Percentiles rank a stretch among this genome's conserved stretches.
These are phyloP conservation scores for Coniochaeta hoffmannii DNA, from an alignment of 2,329 filamentous ascomycete genomes.

Conservation along the genomic window DNA sequence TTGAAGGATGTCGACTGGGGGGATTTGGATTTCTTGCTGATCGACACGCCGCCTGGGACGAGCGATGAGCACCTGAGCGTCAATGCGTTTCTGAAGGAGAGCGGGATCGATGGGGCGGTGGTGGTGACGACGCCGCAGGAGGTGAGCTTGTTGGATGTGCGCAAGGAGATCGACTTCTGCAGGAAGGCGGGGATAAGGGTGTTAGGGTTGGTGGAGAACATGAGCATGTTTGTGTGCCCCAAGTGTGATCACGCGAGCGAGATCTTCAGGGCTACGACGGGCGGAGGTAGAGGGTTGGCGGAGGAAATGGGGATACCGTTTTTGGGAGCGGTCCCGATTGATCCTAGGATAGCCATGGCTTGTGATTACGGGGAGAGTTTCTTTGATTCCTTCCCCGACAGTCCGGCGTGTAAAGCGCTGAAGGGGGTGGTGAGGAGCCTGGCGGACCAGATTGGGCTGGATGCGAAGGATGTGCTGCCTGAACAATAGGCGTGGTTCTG, in stretches of 20 bases:
- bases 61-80: constrained; percentile 93
- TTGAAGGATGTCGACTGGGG: constrained; percentile 98
- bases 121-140: constrained; percentile 94
- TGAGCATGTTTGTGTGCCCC: constrained; percentile 94
- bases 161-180: constrained; percentile 98
- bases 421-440: constrained; percentile 71
- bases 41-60: constrained; percentile 93
- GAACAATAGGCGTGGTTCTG: constrained; percentile 21
- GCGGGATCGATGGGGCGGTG: constrained; percentile 87
- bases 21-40: constrained; percentile 83
- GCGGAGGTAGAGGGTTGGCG: constrained; percentile 73
- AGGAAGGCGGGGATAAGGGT: constrained; percentile 85
- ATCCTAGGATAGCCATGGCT: constrained; percentile 90
- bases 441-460: constrained; percentile 55
- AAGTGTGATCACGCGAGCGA: constrained; percentile 76
- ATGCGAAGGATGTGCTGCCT: constrained; percentile 45
- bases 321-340: constrained; percentile 80
- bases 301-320: constrained; percentile 85
- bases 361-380: constrained; percentile 98
- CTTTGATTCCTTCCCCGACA: constrained; percentile 88
- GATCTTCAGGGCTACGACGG: constrained; percentile 88
- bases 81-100: constrained; percentile 84
- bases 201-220: constrained; percentile 91
- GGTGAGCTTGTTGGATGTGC: constrained; percentile 81
- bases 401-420: constrained; percentile 79